phyloP scores from a whole-genome alignment of 208 protist genomes.

The Acanthamoeba triangularis region DNA sequence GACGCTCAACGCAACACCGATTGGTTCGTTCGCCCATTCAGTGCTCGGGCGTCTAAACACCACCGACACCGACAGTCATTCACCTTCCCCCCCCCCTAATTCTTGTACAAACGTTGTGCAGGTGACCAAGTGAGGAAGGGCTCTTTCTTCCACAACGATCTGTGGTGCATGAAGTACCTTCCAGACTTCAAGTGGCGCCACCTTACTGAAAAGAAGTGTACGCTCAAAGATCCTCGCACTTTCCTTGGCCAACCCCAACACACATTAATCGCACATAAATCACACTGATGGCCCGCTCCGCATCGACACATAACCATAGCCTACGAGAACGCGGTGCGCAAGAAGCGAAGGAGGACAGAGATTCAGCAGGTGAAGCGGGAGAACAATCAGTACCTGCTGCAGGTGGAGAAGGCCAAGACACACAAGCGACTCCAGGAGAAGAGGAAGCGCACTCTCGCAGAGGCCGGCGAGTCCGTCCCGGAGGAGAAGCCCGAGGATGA shows the following conservation, averaged over 20 bases:
- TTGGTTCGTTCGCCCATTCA: not conserved
- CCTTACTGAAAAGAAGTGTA: conserved; percentile 87
- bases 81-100: too few species aligned
- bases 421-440: conserved; percentile 78
- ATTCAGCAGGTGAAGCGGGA: conserved; percentile 81
- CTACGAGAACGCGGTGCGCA: conserved; percentile 84
- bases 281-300: not conserved
- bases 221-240: not conserved
- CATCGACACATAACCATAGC: conserved; percentile 13
- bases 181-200: conserved; percentile 91
- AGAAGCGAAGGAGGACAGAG: conserved; percentile 79
- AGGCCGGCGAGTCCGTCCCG: not conserved
- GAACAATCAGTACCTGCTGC: conserved; percentile 82
- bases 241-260: not conserved
- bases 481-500: conserved; percentile 10
- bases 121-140: conserved; percentile 84
- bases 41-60: too few species aligned
- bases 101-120: conserved; percentile 66
- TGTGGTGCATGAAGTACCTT: conserved; percentile 92
- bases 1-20: conserved; percentile 33
- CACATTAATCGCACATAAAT: not conserved
- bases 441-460: not conserved
- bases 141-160: conserved; percentile 85
- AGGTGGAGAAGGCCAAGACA: conserved; percentile 84
- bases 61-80: not conserved